phyloP scores from a whole-genome alignment of 169 alveolate genomes.

The Cryptosporidium ubiquitum region DNA sequence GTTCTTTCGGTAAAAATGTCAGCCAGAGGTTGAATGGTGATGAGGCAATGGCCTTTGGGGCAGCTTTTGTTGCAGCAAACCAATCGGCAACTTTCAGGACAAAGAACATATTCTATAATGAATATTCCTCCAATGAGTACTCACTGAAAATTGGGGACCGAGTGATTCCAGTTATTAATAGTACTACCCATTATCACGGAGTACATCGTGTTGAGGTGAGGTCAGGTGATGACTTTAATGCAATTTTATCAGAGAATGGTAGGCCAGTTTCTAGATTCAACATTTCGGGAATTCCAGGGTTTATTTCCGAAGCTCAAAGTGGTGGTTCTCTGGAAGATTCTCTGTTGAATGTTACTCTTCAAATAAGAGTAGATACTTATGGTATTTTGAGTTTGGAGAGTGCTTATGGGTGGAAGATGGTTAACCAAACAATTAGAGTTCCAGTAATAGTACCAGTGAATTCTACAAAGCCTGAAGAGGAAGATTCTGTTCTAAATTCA shows the following conservation, averaged over 20 bases:
- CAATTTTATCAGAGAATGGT: conserved; percentile 13
- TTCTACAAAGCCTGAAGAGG: not conserved
- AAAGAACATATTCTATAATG: conserved; percentile 41
- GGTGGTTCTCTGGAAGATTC: not conserved
- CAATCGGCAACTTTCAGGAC: conserved; percentile 75
- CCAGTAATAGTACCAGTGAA: conserved; percentile 27
- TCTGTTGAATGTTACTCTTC: conserved; percentile 37
- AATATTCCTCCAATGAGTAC: conserved; percentile 33
- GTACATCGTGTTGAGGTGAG: conserved; percentile 10
- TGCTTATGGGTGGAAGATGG: conserved; percentile 63
- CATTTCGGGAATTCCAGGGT: conserved; percentile 40
- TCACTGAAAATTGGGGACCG: not conserved
- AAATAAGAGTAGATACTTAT: conserved; percentile 30
- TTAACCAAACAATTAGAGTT: conserved; percentile 53
- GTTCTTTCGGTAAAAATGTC: conserved; percentile 59
- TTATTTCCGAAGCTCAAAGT: not conserved
- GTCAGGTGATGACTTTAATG: conserved; percentile 4
- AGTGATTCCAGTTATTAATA: conserved; percentile 26
- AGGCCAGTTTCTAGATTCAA: conserved; percentile 23
- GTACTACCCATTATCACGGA: conserved; percentile 28
- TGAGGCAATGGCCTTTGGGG: conserved; percentile 86
- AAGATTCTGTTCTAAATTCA: not conserved
- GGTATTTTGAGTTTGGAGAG: conserved; percentile 61
- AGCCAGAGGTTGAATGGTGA: conserved; percentile 85
- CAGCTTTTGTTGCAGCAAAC: conserved; percentile 83